Percentiles rank a stretch among this genome's conserved stretches.
These are phyloP conservation scores for Fusarium dlaminii DNA, from an alignment of 2,329 filamentous ascomycete species.

Conservation along the genomic window DNA sequence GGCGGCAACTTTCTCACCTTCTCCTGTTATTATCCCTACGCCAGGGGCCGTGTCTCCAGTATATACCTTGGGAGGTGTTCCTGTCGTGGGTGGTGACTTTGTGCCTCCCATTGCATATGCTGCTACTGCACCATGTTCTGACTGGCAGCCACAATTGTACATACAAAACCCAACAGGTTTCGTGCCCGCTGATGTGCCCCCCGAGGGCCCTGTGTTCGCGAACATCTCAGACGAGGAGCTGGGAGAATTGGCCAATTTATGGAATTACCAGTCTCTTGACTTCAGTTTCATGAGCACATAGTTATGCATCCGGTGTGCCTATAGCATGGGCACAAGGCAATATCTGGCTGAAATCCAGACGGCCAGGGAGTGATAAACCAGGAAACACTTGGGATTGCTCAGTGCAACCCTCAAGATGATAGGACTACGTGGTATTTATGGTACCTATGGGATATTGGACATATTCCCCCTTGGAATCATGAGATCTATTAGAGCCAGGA, in stretches of 20 bases:
- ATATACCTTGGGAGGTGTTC: conserved; percentile 6
- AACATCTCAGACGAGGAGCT: conserved; percentile 47
- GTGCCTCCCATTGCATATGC: conserved; percentile 2
- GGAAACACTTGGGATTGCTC: background rate
- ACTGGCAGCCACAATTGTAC: conserved; percentile 29
- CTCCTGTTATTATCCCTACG: background rate
- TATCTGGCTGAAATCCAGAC: background rate
- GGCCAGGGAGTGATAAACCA: background rate
- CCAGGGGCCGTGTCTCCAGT: conserved; percentile 7
- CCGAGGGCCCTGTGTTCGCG: conserved; percentile 36
- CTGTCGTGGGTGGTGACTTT: background rate
- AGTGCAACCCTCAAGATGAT: background rate
- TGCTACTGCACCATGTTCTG: conserved; percentile 1
- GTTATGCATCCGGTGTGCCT: background rate
- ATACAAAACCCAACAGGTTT: conserved; percentile 15
- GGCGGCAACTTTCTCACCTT: background rate
- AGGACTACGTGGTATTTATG: background rate
- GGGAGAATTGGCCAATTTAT: conserved; percentile 46
- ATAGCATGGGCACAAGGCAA: background rate
- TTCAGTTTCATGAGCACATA: conserved; percentile 42
- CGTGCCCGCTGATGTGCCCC: background rate
- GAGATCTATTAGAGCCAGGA: background rate
- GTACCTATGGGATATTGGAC: background rate
- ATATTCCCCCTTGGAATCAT: background rate
- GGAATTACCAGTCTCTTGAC: conserved; percentile 49